phyloP scores from a whole-genome alignment of 2,329 filamentous ascomycete genomes.

The Neonectria faginata region DNA sequence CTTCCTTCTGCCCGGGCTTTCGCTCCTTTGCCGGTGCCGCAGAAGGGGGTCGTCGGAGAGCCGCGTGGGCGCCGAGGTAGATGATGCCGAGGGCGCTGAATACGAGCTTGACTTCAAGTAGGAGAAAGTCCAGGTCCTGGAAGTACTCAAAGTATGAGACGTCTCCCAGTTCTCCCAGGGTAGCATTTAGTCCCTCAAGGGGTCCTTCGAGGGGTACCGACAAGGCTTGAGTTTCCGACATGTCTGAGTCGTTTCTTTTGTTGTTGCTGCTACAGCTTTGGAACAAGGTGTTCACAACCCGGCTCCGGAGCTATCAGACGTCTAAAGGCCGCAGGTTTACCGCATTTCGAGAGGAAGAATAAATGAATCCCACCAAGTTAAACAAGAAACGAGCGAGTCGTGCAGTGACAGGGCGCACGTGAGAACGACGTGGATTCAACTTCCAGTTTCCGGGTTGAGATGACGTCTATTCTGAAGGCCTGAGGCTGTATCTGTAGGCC shows the following conservation, averaged over 20 bases:
- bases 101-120: slow-evolving; percentile 62
- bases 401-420: slow-evolving; percentile 1
- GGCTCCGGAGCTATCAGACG: background rate
- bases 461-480: slow-evolving; percentile 26
- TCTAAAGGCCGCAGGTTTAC: slow-evolving; percentile 1
- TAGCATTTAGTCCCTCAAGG: slow-evolving; percentile 49
- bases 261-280: slow-evolving; percentile 9
- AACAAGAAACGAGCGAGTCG: background rate
- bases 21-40: slow-evolving; percentile 71
- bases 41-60: slow-evolving; percentile 84
- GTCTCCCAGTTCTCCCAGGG: slow-evolving; percentile 38
- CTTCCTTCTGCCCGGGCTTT: slow-evolving; percentile 55
- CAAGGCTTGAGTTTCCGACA: slow-evolving; percentile 44
- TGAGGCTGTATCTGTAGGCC: slow-evolving; percentile 12
- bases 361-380: background rate
- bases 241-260: slow-evolving; percentile 21
- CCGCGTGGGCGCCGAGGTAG: slow-evolving; percentile 86
- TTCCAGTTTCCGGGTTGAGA: slow-evolving; percentile 8
- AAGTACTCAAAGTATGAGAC: slow-evolving; percentile 47
- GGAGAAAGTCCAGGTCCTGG: slow-evolving; percentile 55
- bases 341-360: slow-evolving; percentile 8
- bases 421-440: background rate
- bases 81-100: slow-evolving; percentile 83
- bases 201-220: slow-evolving; percentile 30
- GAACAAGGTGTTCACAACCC: slow-evolving; percentile 40